A percentile compares a stretch with the other conserved stretches of the same genome.
phyloP scores from a whole-genome alignment of 768 basidiomycete species.

The Fomitopsis serialis region DNA sequence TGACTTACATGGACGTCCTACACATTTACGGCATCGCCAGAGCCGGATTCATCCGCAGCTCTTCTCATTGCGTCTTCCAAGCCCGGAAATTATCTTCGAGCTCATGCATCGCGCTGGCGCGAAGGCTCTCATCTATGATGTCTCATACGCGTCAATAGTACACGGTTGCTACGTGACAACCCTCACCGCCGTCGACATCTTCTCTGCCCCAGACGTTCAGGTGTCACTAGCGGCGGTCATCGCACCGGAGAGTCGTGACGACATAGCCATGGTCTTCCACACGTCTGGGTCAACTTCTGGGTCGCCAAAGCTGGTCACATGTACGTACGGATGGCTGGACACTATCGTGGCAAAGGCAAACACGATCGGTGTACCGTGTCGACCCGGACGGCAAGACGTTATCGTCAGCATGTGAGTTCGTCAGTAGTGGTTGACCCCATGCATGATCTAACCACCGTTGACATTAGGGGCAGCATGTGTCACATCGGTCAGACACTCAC shows the following conservation, averaged over 20 bases:
- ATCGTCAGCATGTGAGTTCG: conserved; percentile 64
- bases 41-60: conserved; percentile 68
- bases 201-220: conserved; percentile 30
- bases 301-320: conserved; percentile 73
- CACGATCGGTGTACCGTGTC: conserved; percentile 42
- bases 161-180: conserved; percentile 43
- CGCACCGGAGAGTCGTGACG: conserved; percentile 27
- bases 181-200: conserved; percentile 38
- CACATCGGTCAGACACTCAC: conserved; percentile 77
- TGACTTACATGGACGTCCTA: conserved; percentile 61
- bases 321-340: conserved; percentile 62
- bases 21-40: conserved; percentile 69
- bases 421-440: conserved; percentile 6
- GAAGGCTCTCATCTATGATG: conserved; percentile 58
- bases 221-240: conserved; percentile 40
- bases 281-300: conserved; percentile 84
- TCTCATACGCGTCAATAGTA: conserved; percentile 43
- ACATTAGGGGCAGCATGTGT: conserved; percentile 72
- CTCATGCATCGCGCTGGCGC: conserved; percentile 53
- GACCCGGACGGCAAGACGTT: conserved; percentile 56
- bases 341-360: conserved; percentile 57
- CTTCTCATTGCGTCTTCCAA: conserved; percentile 69
- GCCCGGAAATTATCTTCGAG: conserved; percentile 61
- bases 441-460: conserved; percentile 24
- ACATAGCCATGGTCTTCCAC: conserved; percentile 66